Conservation (phyloP, 305 asterid species). For the Solanum chacoense region DNA sequence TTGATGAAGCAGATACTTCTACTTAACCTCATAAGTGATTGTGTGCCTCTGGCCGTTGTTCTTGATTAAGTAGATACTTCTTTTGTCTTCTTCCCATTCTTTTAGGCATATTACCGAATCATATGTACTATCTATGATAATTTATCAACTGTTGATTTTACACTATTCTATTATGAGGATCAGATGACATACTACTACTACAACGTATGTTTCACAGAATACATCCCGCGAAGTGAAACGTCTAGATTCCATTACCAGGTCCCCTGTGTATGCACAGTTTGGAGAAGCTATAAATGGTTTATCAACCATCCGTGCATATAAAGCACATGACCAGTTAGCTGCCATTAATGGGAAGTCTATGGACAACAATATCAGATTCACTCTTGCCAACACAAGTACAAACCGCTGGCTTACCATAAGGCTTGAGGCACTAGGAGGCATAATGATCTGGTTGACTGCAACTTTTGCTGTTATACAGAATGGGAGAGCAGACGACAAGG, state of each 20-base stretch:
- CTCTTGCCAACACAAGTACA: conserved; percentile 62
- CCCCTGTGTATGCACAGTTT: conserved; percentile 92
- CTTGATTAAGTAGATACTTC: not conserved
- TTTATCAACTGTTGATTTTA: not conserved
- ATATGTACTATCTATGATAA: not conserved
- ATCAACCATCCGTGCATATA: conserved; percentile 79
- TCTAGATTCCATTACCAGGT: conserved; percentile 66
- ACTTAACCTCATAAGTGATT: not conserved
- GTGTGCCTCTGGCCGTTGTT: not conserved
- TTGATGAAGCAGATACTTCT: not conserved
- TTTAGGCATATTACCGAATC: not conserved
- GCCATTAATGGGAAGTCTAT: conserved; percentile 60
- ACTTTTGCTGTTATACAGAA: conserved; percentile 81
- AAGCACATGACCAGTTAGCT: conserved; percentile 77
- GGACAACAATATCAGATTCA: conserved; percentile 75
- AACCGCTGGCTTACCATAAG: conserved; percentile 90
- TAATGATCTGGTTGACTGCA: conserved; percentile 89
- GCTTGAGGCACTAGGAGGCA: conserved; percentile 74
- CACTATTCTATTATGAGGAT: not conserved
- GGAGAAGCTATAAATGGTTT: conserved; percentile 85
- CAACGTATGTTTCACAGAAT: conserved; percentile 38
- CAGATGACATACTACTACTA: not conserved
- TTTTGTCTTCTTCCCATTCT: not conserved
- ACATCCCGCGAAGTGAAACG: conserved; percentile 93
- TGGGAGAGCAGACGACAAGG: conserved; percentile 52